Evolutionary conservation across 106 monocot species (phyloP), one percentile per base, ranked within the genome.

Genomic region (Phalaenopsis equestris): DNA sequence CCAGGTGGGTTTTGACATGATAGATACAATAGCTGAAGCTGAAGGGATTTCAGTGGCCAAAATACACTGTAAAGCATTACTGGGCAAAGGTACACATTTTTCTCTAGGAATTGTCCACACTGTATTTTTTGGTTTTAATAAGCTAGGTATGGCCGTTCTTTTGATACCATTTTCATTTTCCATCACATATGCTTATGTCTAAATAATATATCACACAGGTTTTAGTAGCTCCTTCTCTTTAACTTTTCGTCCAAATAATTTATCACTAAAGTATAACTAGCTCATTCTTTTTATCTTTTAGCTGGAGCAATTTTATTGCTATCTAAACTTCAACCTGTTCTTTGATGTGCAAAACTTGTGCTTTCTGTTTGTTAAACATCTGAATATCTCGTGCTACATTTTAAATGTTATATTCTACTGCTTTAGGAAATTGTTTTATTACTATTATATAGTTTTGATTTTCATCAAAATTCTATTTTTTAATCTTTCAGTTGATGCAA

Each of bases 1-100:
- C 49, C 46, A 93, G 93, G 90, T 93, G 48, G 93, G 93, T 42
- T 93, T 97, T 85, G 94, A 97, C 80, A 92, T 97, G 90, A 23
- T 97, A 72, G 90, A 97, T 89, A 84, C 84, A 41, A 89, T 97
- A 81, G 94, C 94, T 82, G 86, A 89, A 80, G 91, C 89, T 77
- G 92, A 97, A 86, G 90, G 94, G 42, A 94, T 97, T 83, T 85
- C 97, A 57, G 79, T 97, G 72, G 88, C 78, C 76, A 92, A 72
- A 52, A 83, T 90, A 77, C 83, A 72, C 3, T 94, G 79, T 65
- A 94, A 92, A 82, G 88, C 92, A 57, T 57, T 90, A 45, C 79
- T 90, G 75, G 96, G 96, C 41, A 87, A 94, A 97, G 96, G 96
- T 70, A 72, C 42, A 76, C 11, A 21, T 70, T 70, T 38, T 70